Evolutionary conservation across 2,329 filamentous ascomycete genomes (phyloP), one percentile per base, ranked within the genome.

Genomic region (Curvularia verruculosa): DNA sequence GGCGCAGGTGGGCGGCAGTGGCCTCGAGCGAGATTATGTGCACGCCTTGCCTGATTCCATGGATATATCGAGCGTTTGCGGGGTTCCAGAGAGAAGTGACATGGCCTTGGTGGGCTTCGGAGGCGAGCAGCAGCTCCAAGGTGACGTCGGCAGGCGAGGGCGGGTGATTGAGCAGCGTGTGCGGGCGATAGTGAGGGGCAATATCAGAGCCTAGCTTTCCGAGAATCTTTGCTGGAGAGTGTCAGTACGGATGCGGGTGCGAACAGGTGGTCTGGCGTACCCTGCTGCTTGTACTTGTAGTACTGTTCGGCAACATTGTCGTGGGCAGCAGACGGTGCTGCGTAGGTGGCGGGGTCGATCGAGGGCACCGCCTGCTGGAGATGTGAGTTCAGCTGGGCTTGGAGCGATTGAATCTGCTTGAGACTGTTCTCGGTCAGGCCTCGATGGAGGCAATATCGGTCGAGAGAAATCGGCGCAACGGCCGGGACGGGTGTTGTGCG

Each of bases 1-100:
- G 88, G n/a, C 94, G 88, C 53, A 99, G 84, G 78, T 98, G 89
- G 15, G 92, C 89, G 13, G 92, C 92, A 29, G 91, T 98, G 58
- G 87, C 84, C 75, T 99, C 95, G 3, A 98, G 87, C 9, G 89
- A 90, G 76, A 99, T 96, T 75, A 99, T 92, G 79, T 97, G 94
- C 59, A 96, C 88, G 15, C 90, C 92, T 66, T 95, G 85, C 43
- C 95, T 85, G 60, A 96, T 86, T 68, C 95, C 95, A 75, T 91
- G 93, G 75, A 99, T 98, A 80, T 98, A 98, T 65, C 90, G 86
- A 63, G 92, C 89, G 80, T 98, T 99, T 50, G 87, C 88, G 10
- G 95, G 93, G 79, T 99, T 96, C 95, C 95, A 99, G 48, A 93
- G 84, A 60, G 91, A 91, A 0, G 90, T 94, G 70, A 90, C 86